phyloP scores from a whole-genome alignment of 192 early-diverging fungal genomes.

The Coemansia sp. region DNA sequence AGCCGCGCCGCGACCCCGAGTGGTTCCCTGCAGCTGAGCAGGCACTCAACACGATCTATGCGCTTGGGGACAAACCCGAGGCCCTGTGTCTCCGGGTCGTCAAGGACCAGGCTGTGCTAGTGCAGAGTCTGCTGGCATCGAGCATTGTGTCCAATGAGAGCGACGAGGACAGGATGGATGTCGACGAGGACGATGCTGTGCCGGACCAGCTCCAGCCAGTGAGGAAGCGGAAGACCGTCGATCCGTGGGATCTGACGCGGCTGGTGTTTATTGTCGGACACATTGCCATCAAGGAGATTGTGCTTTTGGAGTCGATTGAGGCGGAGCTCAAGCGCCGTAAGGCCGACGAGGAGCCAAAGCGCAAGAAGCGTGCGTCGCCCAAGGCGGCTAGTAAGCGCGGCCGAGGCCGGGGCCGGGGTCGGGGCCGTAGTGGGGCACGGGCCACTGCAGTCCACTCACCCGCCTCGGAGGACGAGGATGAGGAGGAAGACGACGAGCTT shows the following conservation, averaged over 20 bases:
- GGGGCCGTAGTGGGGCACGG: slow-evolving; percentile 22
- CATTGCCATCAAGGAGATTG: slow-evolving; percentile 94
- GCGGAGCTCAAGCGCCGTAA: slow-evolving; percentile 87
- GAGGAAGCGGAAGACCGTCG: slow-evolving; percentile 24
- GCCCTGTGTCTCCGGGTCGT: slow-evolving; percentile 76
- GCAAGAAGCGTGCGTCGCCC: slow-evolving; percentile 41
- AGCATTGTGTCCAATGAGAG: neutral
- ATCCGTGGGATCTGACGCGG: slow-evolving; percentile 79
- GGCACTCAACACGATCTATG: slow-evolving; percentile 90
- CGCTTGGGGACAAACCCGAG: slow-evolving; percentile 90
- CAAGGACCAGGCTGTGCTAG: slow-evolving; percentile 60
- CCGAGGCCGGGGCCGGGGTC: slow-evolving; percentile 12
- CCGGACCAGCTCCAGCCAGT: neutral
- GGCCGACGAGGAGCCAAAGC: slow-evolving; percentile 38
- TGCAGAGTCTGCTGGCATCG: slow-evolving; percentile 58
- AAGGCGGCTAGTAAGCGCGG: slow-evolving; percentile 36
- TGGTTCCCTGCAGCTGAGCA: slow-evolving; percentile 95
- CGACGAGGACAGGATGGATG: slow-evolving; percentile 20
- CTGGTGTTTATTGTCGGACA: slow-evolving; percentile 93
- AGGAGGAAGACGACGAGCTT: slow-evolving; percentile 75
- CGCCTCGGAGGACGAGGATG: slow-evolving; percentile 20
- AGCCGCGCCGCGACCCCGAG: slow-evolving; percentile 34
- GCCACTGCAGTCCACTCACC: neutral
- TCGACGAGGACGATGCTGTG: slow-evolving; percentile 30
- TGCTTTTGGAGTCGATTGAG: slow-evolving; percentile 93